Percentiles rank a stretch among this genome's conserved stretches.
Evolutionary conservation across 306 rosid genomes (phyloP).

Genomic region (Malus sylvestris): DNA sequence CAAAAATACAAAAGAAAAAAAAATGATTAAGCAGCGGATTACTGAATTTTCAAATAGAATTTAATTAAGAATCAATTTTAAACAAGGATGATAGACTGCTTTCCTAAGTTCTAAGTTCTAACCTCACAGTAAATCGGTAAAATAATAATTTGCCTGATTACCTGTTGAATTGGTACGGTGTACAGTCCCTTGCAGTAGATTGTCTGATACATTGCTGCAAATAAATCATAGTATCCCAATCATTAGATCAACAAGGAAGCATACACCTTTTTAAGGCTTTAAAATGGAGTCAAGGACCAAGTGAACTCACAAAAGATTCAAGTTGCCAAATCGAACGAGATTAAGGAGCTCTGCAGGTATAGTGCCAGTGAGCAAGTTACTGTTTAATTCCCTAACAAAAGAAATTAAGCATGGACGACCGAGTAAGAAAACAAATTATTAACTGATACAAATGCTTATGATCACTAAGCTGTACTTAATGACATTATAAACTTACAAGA

Average conservation of each 20-base stretch:
- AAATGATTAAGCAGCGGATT: not conserved
- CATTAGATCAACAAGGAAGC: not conserved
- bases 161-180: not conserved
- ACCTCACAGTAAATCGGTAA: not conserved
- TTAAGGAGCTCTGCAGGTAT: slow-evolving; percentile 14
- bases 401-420: not conserved
- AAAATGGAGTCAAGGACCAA: not conserved
- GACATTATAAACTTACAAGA: not conserved
- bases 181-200: not conserved
- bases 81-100: no score
- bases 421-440: not conserved
- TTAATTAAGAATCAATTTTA: no score
- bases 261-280: not conserved
- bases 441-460: not conserved
- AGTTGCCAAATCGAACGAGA: slow-evolving; percentile 15
- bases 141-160: not conserved
- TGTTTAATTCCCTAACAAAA: slow-evolving; percentile 16
- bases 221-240: not conserved
- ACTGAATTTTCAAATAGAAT: no score
- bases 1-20: not conserved
- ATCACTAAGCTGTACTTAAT: no score
- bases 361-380: slow-evolving; percentile 12
- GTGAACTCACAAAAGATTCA: slow-evolving; percentile 14
- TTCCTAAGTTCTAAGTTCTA: not conserved
- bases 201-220: slow-evolving; percentile 8